Evolutionary conservation across 164 flowering plant genomes (phyloP).

Genomic region (Dillenia suffruticosa): DNA sequence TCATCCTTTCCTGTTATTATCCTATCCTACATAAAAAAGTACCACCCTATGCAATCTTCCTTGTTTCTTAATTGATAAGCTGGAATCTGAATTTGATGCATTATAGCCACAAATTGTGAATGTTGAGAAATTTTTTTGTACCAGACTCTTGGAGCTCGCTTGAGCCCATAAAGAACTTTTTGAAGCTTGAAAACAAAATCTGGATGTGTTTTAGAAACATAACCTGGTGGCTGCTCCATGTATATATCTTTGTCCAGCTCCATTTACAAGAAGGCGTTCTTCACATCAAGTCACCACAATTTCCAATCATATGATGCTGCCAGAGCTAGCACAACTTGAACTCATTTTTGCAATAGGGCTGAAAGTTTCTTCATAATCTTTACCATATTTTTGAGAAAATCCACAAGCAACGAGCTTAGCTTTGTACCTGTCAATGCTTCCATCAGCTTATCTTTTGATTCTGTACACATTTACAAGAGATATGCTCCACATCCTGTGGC

Average conservation of each 20-base stretch:
- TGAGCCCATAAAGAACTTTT: slow-evolving; percentile 1
- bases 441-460: slow-evolving; percentile 1
- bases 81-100: background rate
- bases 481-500: background rate
- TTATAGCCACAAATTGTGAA: background rate
- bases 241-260: slow-evolving; percentile 1
- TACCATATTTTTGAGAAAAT: slow-evolving; percentile 4
- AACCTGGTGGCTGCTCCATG: slow-evolving; percentile 5
- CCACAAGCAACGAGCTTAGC: background rate
- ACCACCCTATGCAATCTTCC: background rate
- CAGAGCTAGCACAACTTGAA: no score
- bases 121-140: background rate
- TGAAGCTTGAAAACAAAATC: background rate
- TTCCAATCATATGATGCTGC: background rate
- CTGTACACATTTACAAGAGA: slow-evolving; percentile 9
- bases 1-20: background rate
- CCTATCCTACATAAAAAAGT: background rate
- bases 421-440: background rate
- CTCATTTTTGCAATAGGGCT: slow-evolving; percentile 1
- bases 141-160: background rate
- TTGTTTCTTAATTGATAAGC: background rate
- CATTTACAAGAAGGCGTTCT: background rate
- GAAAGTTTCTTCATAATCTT: slow-evolving; percentile 5
- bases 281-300: slow-evolving; percentile 3
- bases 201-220: background rate